Conservation (phyloP, 768 basidiomycete genomes). For the Coprinellus micaceus region DNA sequence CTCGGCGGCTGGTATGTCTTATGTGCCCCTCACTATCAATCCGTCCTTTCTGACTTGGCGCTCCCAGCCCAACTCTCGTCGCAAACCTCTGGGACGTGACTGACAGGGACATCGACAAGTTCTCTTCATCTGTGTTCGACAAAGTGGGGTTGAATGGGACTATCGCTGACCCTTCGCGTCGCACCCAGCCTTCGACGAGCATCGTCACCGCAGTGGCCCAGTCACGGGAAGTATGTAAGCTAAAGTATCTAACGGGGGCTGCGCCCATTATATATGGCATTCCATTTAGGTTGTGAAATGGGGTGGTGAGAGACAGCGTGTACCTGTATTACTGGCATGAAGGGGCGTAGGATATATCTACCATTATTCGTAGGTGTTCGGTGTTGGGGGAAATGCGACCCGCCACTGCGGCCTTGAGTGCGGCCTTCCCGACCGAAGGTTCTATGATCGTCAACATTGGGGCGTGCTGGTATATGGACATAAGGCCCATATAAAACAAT, state of each 20-base stretch:
- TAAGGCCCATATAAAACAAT: no score
- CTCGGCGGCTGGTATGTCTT: slow-evolving; percentile 87
- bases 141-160: slow-evolving; percentile 51
- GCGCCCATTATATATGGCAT: slow-evolving; percentile 95
- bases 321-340: neutral
- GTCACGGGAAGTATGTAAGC: slow-evolving; percentile 78
- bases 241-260: slow-evolving; percentile 92
- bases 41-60: neutral
- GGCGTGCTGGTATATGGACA: no score
- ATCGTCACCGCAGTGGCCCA: slow-evolving; percentile 75
- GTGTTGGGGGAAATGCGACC: no score
- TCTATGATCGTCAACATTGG: no score
- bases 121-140: slow-evolving; percentile 80
- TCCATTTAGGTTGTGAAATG: slow-evolving; percentile 69
- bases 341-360: neutral
- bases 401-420: no score
- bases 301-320: neutral
- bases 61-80: slow-evolving; percentile 76
- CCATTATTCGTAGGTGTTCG: neutral
- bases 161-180: slow-evolving; percentile 16
- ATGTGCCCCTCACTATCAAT: neutral
- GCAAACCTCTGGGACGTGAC: slow-evolving; percentile 99
- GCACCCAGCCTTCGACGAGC: slow-evolving; percentile 30
- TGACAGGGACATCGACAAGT: slow-evolving; percentile 93
- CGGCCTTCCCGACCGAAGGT: no score